These are phyloP conservation scores for Penstemon barbatus DNA, from an alignment of 257 asterid genomes.

Conservation along the genomic window DNA sequence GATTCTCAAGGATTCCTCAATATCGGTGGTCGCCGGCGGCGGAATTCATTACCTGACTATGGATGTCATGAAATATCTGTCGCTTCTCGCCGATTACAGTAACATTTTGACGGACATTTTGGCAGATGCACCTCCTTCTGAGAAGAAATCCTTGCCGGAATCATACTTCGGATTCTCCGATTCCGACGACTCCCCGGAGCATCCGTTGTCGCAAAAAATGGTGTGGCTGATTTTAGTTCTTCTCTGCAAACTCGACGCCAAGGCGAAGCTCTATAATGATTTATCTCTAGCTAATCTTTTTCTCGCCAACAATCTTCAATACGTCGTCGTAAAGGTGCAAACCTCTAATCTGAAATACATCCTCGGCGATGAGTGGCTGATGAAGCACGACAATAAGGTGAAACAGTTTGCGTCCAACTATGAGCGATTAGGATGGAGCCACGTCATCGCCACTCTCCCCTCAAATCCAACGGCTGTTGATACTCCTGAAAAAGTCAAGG, in stretches of 20 bases:
- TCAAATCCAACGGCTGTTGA: constrained; percentile 40
- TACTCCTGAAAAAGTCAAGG: constrained; percentile 44
- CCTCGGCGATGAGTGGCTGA: constrained; percentile 74
- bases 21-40: constrained; percentile 58
- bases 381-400: constrained; percentile 58
- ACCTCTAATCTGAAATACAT: constrained; percentile 65
- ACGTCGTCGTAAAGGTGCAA: constrained; percentile 57
- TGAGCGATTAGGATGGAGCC: constrained; percentile 76
- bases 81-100: constrained; percentile 73
- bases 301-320: constrained; percentile 74
- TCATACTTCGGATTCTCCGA: constrained; percentile 53
- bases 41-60: constrained; percentile 59
- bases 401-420: constrained; percentile 52
- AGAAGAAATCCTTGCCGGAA: constrained; percentile 43
- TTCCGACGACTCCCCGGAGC: constrained; percentile 53
- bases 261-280: constrained; percentile 70
- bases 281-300: constrained; percentile 58
- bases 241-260: constrained; percentile 69
- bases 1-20: constrained; percentile 57
- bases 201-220: constrained; percentile 47
- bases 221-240: constrained; percentile 68
- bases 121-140: constrained; percentile 45
- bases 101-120: constrained; percentile 51
- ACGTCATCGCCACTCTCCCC: constrained; percentile 57
- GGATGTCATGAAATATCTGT: constrained; percentile 60